Conservation (phyloP, 495 filamentous ascomycete species). For the Poronia punctata region DNA sequence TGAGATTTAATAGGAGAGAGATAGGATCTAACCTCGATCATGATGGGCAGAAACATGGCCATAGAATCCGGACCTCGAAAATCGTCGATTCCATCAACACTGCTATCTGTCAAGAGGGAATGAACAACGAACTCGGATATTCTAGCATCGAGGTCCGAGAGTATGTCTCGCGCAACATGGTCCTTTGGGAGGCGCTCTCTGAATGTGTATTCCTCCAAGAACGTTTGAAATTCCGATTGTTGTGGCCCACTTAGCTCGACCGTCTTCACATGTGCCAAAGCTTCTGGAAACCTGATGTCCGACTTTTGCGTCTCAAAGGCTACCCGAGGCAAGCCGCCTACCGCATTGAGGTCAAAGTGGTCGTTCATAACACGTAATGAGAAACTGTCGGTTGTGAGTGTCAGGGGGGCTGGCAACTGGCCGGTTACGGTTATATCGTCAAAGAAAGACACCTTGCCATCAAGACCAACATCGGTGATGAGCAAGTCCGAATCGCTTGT, state of each 20-base stretch:
- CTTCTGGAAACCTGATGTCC: conserved; percentile 6
- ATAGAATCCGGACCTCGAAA: conserved; percentile 21
- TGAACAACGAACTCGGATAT: conserved; percentile 25
- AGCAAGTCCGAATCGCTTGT: conserved; percentile 73
- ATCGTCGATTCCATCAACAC: neutral
- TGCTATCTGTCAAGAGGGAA: conserved; percentile 13
- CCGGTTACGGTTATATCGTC: conserved; percentile 32
- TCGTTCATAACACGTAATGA: conserved; percentile 21
- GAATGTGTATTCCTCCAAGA: conserved; percentile 13
- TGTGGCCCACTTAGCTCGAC: conserved; percentile 7
- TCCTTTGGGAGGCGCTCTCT: conserved; percentile 15
- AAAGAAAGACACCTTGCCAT: conserved; percentile 54
- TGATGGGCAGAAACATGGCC: conserved; percentile 21
- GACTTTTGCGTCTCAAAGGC: conserved; percentile 15
- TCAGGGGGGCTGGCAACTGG: conserved; percentile 3
- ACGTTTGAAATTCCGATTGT: conserved; percentile 11
- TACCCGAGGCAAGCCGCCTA: conserved; percentile 19
- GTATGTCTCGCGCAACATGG: conserved; percentile 14
- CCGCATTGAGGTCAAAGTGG: conserved; percentile 10
- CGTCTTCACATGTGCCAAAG: conserved; percentile 10
- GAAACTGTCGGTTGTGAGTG: conserved; percentile 12
- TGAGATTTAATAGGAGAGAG: neutral
- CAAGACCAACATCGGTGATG: conserved; percentile 53
- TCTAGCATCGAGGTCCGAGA: conserved; percentile 21
- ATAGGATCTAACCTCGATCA: conserved; percentile 11